Evolutionary conservation across 768 basidiomycete species (phyloP).

Genomic region (Royoungia palumana): DNA sequence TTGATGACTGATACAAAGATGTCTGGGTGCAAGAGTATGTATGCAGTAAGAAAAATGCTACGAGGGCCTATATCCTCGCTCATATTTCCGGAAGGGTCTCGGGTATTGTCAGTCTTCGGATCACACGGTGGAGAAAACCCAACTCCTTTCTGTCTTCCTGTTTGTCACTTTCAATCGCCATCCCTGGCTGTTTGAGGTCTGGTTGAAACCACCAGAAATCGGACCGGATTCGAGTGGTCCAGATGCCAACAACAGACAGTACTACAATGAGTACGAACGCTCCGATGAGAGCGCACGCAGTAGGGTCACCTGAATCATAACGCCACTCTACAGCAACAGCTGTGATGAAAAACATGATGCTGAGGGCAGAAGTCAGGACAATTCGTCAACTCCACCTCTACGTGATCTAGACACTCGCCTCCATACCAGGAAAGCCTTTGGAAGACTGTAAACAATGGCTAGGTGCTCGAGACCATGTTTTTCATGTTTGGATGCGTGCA

Average conservation of each 20-base stretch:
- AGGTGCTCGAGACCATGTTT: constrained; percentile 46
- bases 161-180: not conserved
- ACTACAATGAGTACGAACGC: constrained; percentile 25
- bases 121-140: too few relatives aligned
- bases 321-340: constrained; percentile 29
- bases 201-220: constrained; percentile 28
- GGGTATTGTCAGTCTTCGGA: too few relatives aligned
- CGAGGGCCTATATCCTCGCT: too few relatives aligned
- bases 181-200: constrained; percentile 2
- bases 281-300: constrained; percentile 28
- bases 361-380: constrained; percentile 6
- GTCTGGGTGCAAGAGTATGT: too few relatives aligned
- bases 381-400: not conserved
- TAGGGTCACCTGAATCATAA: not conserved
- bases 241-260: constrained; percentile 41
- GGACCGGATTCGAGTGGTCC: constrained; percentile 18
- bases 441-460: constrained; percentile 53
- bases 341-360: constrained; percentile 28
- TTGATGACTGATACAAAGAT: too few relatives aligned
- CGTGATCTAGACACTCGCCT: constrained; percentile 38
- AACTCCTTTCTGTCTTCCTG: not conserved
- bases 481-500: constrained; percentile 18
- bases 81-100: too few relatives aligned
- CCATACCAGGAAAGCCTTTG: constrained; percentile 58
- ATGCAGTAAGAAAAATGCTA: too few relatives aligned